Base-by-base conservation (phyloP, 2,329 filamentous ascomycete genomes). In the Aspergillus sp. region DNA sequence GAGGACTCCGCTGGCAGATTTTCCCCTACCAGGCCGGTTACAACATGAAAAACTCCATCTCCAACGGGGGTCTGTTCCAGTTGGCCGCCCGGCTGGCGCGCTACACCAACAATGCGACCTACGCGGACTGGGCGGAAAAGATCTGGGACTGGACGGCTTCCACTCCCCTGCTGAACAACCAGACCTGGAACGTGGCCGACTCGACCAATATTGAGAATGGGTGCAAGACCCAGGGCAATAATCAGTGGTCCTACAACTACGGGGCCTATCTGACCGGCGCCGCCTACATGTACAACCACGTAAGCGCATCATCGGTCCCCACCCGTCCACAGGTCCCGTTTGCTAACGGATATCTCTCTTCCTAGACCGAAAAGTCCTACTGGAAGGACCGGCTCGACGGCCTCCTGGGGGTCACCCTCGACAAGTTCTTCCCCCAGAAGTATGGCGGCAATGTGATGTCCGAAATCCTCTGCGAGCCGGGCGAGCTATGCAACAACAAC, bases 21-120 rank as follows among this genome's bases (percentile, higher is more conserved):
- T 92, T 87, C 68, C 74, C 81, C 1, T 83, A 81, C 62, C 93
- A 95, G 67, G 85, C 85, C 56, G 91, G 90, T 13, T 86, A 91
- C 68, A 80, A 84, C 64, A 94, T 95, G 81, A 94, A 92, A 73
- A 93, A 93, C 74, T 81, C 85, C 14, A 83, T 92, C 61, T 86
- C 86, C 56, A 94, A 94, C 69, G 89, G 88, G 40, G 86, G 85
- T n/a, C 84, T 94, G 67, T 92, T 95, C 71, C 87, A 92, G 64
- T 79, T 96, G 11, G 86, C 87, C 3, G 88, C 90, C 1, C 86
- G 89, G 16, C 78, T 93, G 13, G 88, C 86, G 21, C 82, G 86
- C 44, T 75, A 75, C 52, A 89, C 87, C 0, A 75, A 74, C 17
- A 88, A 90, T 61, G 62, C 75, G 0, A 87, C 85, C 0, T 91